Base-by-base conservation (phyloP, 1,284 basidiomycete genomes). In the Sphaerobolus stellatus region DNA sequence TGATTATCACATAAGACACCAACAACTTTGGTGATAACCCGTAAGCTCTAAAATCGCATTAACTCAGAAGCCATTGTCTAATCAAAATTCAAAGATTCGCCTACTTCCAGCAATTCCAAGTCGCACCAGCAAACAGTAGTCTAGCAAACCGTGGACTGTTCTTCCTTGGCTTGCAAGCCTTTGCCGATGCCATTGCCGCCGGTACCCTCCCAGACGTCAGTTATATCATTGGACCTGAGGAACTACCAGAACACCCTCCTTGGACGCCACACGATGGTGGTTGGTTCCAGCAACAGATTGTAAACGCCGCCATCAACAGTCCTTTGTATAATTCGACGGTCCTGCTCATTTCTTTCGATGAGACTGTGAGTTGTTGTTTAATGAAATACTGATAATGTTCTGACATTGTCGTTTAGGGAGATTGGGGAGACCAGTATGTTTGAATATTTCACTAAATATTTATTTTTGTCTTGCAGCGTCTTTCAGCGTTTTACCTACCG, bases 301-400 rank as follows among this genome's bases (percentile, higher is more conserved):
- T 65, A 29, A 51, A 64, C 24, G 63, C 63, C 2, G 58, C 64
- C 22, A 61, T 58, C 38, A 50, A 58, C 18, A 60, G 63, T n/a
- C 44, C 47, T n/a, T 51, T 54, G 25, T 65, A 59, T 48, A 51
- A 58, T 52, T 54, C 36, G 13, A 60, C 62, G 2, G 59, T 56
- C n/a, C 46, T 64, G 4, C 33, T 64, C 44, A 56, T 63, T 38
- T 65, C 63, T 8, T 64, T 61, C 56, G 63, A 64, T 43, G 63
- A 56, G 55, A 64, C 63, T 5, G 41, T 22, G 20, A 43, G 41
- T 43, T 22, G 20, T 22, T 43, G 8, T 11, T 43, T 43, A 22
- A 4, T 43, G 13, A 18, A 7, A 41, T 18, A 6, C n/a, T n/a
- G n/a, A 20, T n/a, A 20, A 20, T 6, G 6, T 41, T 41, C n/a